A percentile compares a stretch with the other conserved stretches of the same genome.
These are phyloP conservation scores for Lasiosphaeria ovina DNA, from an alignment of 495 filamentous ascomycete species.

Conservation along the genomic window DNA sequence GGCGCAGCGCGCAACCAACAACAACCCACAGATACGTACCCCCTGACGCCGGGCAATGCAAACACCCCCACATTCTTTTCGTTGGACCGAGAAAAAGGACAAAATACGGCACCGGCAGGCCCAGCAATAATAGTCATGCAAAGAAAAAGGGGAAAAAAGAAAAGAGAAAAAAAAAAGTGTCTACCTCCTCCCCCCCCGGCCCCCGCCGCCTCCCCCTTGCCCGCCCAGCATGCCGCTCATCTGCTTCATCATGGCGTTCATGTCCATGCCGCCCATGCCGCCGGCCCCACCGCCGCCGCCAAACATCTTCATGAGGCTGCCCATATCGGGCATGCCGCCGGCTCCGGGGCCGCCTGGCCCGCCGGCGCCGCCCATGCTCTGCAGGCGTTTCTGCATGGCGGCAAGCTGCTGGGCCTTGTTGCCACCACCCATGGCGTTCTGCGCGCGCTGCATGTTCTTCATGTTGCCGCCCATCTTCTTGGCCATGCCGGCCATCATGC, in stretches of 20 bases:
- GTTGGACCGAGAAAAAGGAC: slow-evolving; percentile 1
- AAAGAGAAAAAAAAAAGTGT: not conserved
- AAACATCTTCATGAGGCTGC: slow-evolving; percentile 81
- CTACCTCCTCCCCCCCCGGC: slow-evolving; percentile 20
- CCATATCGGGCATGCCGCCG: slow-evolving; percentile 73
- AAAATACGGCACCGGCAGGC: not conserved
- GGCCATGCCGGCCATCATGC: slow-evolving; percentile 99
- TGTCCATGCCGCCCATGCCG: slow-evolving; percentile 70
- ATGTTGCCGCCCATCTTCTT: slow-evolving; percentile 97
- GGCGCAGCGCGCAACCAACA: slow-evolving; percentile 7
- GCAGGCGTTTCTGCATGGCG: slow-evolving; percentile 93
- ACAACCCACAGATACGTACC: slow-evolving; percentile 4
- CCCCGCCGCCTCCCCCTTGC: slow-evolving; percentile 25
- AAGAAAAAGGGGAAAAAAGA: not conserved
- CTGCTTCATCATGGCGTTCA: slow-evolving; percentile 82
- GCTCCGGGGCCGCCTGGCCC: slow-evolving; percentile 33
- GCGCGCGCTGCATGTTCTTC: slow-evolving; percentile 93
- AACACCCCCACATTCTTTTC: not conserved
- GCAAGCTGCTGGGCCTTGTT: slow-evolving; percentile 93
- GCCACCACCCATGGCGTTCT: slow-evolving; percentile 79
- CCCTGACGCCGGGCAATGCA: slow-evolving; percentile 22
- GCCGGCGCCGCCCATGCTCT: slow-evolving; percentile 79
- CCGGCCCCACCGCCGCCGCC: slow-evolving; percentile 55
- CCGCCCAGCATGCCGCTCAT: slow-evolving; percentile 61
- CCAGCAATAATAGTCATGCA: no score